These are phyloP conservation scores for Chlorella variabilis DNA, from an alignment of 163 green algal species.

Conservation along the genomic window DNA sequence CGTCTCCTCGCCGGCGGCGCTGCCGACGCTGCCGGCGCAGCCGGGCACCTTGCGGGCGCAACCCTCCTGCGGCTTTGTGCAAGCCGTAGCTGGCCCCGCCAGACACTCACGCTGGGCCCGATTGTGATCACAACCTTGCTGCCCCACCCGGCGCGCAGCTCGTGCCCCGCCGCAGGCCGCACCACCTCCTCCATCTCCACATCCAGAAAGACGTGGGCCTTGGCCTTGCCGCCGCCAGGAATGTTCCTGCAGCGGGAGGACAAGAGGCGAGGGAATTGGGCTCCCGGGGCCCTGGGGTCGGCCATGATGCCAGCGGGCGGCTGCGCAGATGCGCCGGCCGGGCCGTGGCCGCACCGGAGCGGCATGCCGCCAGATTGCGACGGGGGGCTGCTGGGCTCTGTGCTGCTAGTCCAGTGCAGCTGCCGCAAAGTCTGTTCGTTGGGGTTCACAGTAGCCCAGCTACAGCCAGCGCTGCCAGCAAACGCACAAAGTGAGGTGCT, in stretches of 20 bases:
- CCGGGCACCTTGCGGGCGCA: no score
- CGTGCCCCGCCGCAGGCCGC: slow-evolving; percentile 9
- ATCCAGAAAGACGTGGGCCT: slow-evolving; percentile 37
- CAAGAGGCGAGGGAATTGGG: not conserved
- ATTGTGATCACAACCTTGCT: slow-evolving; percentile 60
- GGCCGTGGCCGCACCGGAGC: not conserved
- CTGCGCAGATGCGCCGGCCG: no score
- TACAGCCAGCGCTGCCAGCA: no score
- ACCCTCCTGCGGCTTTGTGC: no score
- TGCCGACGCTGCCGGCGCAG: no score
- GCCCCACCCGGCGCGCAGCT: slow-evolving; percentile 25
- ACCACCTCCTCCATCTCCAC: slow-evolving; percentile 47
- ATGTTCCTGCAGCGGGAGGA: no score
- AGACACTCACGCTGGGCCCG: slow-evolving; percentile 2
- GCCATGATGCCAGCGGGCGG: no score
- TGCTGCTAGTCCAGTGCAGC: not conserved
- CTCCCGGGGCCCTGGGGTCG: no score
- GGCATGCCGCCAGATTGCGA: not conserved
- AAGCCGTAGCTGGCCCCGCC: not conserved
- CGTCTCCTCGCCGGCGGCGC: not conserved
- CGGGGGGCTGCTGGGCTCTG: no score
- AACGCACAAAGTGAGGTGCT: no score
- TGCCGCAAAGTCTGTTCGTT: no score
- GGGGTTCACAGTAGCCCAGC: no score
- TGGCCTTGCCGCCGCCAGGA: slow-evolving; percentile 30